Conservation (phyloP, 2,329 filamentous ascomycete genomes). For the Colletotrichum sp. region DNA sequence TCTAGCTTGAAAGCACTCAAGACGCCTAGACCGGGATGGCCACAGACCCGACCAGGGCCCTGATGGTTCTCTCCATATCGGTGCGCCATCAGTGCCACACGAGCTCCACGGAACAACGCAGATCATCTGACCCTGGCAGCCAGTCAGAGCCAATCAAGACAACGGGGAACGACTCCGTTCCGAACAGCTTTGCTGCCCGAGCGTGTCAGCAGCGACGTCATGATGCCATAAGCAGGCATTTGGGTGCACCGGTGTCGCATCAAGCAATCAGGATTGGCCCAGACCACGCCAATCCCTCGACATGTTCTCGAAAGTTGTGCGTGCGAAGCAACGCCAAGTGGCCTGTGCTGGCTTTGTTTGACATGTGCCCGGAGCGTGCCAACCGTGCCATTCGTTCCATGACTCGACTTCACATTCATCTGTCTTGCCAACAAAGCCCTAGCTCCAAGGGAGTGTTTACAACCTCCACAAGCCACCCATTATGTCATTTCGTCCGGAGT, state of each 20-base stretch:
- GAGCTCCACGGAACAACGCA: conserved; percentile 1
- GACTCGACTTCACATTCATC: background rate
- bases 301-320: background rate
- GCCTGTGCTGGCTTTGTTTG: conserved; percentile 1
- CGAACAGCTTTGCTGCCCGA: background rate
- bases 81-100: conserved; percentile 16
- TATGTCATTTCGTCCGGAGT: conserved; percentile 10
- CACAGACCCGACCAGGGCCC: conserved; percentile 13
- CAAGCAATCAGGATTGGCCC: background rate
- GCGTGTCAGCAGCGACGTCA: conserved; percentile 3
- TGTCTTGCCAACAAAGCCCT: background rate
- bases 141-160: background rate
- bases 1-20: conserved; percentile 9
- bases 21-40: conserved; percentile 29
- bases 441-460: background rate
- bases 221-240: conserved; percentile 2
- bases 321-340: background rate
- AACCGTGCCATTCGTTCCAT: background rate
- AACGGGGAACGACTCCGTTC: background rate
- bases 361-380: background rate
- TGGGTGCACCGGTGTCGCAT: background rate
- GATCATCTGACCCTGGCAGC: conserved; percentile 14
- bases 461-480: background rate
- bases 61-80: conserved; percentile 1
- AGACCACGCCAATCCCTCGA: background rate